A percentile compares a stretch with the other conserved stretches of the same genome.
phyloP scores from a whole-genome alignment of 1,284 basidiomycete species.

The Schizophyllum amplum region DNA sequence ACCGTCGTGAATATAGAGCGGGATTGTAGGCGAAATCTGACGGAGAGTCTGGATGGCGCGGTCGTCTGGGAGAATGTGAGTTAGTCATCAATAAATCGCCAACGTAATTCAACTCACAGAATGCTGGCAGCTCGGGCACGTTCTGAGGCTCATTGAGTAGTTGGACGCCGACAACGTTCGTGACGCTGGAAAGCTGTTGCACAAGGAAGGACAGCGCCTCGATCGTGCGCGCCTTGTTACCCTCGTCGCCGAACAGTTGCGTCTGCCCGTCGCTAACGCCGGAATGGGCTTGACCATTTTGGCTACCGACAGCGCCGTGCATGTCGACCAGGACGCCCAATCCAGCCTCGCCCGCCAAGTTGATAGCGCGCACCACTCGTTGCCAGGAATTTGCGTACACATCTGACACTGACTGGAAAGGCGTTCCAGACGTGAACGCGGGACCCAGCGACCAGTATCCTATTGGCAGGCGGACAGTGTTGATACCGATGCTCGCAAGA shows the following conservation, averaged over 20 bases:
- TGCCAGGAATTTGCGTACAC: conserved; percentile 64
- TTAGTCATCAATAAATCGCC: background rate
- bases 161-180: conserved; percentile 73
- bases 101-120: conserved; percentile 51
- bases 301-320: conserved; percentile 67
- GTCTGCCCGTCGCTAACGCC: conserved; percentile 60
- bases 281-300: conserved; percentile 66
- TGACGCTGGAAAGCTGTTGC: conserved; percentile 48
- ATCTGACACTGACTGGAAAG: conserved; percentile 46
- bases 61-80: conserved; percentile 27
- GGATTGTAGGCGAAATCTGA: conserved; percentile 37
- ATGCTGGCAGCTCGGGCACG: conserved; percentile 35
- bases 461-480: conserved; percentile 65
- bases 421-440: conserved; percentile 39
- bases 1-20: conserved; percentile 71
- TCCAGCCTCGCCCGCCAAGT: conserved; percentile 53
- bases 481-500: conserved; percentile 57
- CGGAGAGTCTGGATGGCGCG: conserved; percentile 50
- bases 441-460: conserved; percentile 61
- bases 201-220: conserved; percentile 49
- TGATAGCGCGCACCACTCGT: conserved; percentile 54
- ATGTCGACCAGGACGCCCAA: conserved; percentile 73
- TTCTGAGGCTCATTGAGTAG: conserved; percentile 68
- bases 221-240: conserved; percentile 53
- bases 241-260: conserved; percentile 43